Percentiles rank a stretch among this genome's conserved stretches.
Conservation (phyloP, 2,329 filamentous ascomycete species). For the Colletotrichum karsti region DNA sequence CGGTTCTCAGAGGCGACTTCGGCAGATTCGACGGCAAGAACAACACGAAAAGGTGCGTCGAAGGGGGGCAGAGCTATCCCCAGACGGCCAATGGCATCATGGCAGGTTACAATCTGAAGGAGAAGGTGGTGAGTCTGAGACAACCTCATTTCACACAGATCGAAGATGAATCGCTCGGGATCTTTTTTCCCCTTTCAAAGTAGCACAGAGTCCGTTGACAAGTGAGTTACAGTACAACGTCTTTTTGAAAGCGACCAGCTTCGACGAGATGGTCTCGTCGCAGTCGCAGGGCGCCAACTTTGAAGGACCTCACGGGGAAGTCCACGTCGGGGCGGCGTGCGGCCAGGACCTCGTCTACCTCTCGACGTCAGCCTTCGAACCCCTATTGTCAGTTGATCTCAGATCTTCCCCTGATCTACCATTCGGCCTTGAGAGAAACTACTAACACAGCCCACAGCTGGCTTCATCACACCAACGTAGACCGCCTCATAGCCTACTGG, state of each 20-base stretch:
- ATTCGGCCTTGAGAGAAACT: not conserved
- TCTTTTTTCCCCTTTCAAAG: not conserved
- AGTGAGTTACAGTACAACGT: slow-evolving; percentile 47
- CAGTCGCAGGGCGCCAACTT: slow-evolving; percentile 47
- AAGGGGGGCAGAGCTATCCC: slow-evolving; percentile 43
- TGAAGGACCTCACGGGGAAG: slow-evolving; percentile 52
- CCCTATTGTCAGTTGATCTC: slow-evolving; percentile 49
- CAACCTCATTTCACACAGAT: not conserved
- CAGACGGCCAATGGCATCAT: slow-evolving; percentile 46
- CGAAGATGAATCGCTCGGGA: not conserved
- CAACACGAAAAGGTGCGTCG: slow-evolving; percentile 21
- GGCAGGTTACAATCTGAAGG: slow-evolving; percentile 42
- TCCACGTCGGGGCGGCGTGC: slow-evolving; percentile 50
- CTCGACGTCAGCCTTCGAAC: slow-evolving; percentile 53
- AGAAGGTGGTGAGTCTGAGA: slow-evolving; percentile 47
- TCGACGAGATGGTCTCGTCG: slow-evolving; percentile 49
- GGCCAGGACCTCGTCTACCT: slow-evolving; percentile 44
- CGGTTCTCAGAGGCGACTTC: slow-evolving; percentile 46
- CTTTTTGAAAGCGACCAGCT: slow-evolving; percentile 46
- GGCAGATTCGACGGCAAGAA: slow-evolving; percentile 36
- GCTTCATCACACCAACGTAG: slow-evolving; percentile 66
- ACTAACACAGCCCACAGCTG: slow-evolving; percentile 41
- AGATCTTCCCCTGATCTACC: no score
- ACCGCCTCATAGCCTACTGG: slow-evolving; percentile 70
- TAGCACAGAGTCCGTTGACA: not conserved